Evolutionary conservation across 2,329 filamentous ascomycete genomes (phyloP).

Genomic region (Phoma sp.): DNA sequence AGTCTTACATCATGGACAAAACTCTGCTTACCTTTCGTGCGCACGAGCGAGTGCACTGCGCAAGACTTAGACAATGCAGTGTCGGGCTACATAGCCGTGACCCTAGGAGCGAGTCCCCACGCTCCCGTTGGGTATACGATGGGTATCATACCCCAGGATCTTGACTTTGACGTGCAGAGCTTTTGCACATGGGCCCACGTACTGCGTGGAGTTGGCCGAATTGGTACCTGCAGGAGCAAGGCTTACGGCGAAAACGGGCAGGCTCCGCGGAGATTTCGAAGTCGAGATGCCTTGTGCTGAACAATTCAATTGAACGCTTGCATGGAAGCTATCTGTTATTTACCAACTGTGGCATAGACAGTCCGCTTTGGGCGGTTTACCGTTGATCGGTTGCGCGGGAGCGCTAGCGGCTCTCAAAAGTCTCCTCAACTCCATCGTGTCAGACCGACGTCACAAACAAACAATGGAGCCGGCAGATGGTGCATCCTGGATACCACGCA

Average conservation of each 20-base stretch:
- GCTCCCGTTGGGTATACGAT: neutral
- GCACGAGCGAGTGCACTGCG: neutral
- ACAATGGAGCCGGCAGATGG: conserved; percentile 25
- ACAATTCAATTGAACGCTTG: conserved; percentile 2
- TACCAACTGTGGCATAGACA: neutral
- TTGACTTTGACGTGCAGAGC: neutral
- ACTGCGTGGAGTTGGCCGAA: conserved; percentile 1
- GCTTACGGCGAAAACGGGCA: neutral
- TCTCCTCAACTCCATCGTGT: conserved; percentile 29
- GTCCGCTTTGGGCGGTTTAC: neutral
- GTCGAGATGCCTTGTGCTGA: conserved; percentile 12
- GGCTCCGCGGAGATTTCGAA: conserved; percentile 5
- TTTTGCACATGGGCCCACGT: neutral
- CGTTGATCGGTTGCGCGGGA: conserved; percentile 12
- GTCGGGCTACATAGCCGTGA: neutral
- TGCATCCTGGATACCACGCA: conserved; percentile 23
- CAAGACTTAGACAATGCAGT: neutral
- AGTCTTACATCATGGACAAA: conserved; percentile 13
- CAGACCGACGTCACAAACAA: conserved; percentile 41
- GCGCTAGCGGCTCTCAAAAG: conserved; percentile 34
- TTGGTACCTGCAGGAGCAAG: conserved; percentile 13
- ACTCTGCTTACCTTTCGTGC: neutral
- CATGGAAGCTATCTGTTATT: neutral
- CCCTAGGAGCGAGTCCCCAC: neutral
- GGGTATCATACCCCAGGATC: conserved; percentile 1